A percentile compares a stretch with the other conserved stretches of the same genome.
These are phyloP conservation scores for Suillus clintonianus DNA, from an alignment of 768 basidiomycete species.

Conservation along the genomic window DNA sequence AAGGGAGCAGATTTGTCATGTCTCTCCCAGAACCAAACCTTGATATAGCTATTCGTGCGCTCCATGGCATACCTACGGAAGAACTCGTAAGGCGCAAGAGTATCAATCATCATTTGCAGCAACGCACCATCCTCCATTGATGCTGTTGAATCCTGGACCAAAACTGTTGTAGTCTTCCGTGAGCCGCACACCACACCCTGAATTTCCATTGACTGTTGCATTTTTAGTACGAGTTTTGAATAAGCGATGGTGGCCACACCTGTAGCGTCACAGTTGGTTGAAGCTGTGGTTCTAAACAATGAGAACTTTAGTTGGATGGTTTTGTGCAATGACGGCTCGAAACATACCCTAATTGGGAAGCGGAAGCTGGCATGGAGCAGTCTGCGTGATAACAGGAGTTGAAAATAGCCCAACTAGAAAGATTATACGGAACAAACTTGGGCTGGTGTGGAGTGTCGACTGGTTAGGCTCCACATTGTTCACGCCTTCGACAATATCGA, in stretches of 20 bases:
- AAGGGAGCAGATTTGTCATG: constrained; percentile 30
- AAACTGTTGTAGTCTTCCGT: constrained; percentile 26
- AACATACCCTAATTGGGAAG: constrained; percentile 27
- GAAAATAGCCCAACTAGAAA: neutral
- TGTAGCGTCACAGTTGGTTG: constrained; percentile 24
- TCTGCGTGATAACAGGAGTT: constrained; percentile 11
- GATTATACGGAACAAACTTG: constrained; percentile 32
- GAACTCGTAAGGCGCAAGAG: neutral
- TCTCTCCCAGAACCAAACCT: constrained; percentile 45
- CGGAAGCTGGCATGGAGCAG: constrained; percentile 28
- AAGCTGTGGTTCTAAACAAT: constrained; percentile 16
- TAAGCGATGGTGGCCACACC: constrained; percentile 11
- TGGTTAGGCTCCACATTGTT: constrained; percentile 55
- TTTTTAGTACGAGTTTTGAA: constrained; percentile 3
- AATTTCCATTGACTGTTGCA: constrained; percentile 28
- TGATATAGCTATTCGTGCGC: constrained; percentile 35
- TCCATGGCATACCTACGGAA: constrained; percentile 40
- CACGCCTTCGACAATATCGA: constrained; percentile 41
- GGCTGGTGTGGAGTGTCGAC: constrained; percentile 56
- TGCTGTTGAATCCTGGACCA: constrained; percentile 30
- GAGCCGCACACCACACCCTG: constrained; percentile 38
- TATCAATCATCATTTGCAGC: neutral
- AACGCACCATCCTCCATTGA: constrained; percentile 42
- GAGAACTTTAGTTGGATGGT: neutral
- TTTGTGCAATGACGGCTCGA: neutral